Base-by-base conservation (phyloP, 768 basidiomycete genomes). In the Hirschioporus abietinus region DNA sequence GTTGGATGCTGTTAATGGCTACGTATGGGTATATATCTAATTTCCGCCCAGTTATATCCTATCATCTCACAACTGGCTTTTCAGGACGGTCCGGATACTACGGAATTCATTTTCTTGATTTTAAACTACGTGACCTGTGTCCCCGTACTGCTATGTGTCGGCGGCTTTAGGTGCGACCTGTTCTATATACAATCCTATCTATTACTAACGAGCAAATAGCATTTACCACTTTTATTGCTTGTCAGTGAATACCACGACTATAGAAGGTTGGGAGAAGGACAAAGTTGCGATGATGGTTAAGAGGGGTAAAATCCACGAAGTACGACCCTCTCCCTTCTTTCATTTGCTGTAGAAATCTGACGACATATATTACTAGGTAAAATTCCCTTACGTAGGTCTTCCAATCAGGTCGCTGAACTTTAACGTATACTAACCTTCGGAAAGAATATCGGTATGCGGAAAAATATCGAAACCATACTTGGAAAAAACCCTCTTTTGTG, bases 191-290 rank as follows among this genome's bases (percentile, higher is more conserved):
- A 26, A 36, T 35, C 17, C 12, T 25, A 30, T 25, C 35, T 70
- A 30, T 64, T 63, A 60, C 30, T 7, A n/a, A 36, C 66, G 77
- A 35, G 76, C 60, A 18, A 12, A 8, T 70, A 95, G 94, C 64
- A 66, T 98, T 24, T 99, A 95, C 73, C 97, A 99, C 70, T 86
- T 96, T 69, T 91, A 89, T 72, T 82, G 84, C 63, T 75, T 98
- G 27, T 71, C 84, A 7, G 83, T 83, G 10, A 99, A 99, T 76
- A 87, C 89, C 1, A 99, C 96, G 0, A 99, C 97, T 0, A 98
- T 99, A 63, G 97, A 99, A 78, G 88, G 91, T 0, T 96, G 93
- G 93, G 97, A 99, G 76, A 99, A 99, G 78, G 95, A 99, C 73
- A 96, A 91, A 76, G 94, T 88, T 0, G 90, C 95, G 5, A 91